Evolutionary conservation across 768 basidiomycete genomes (phyloP), one percentile per base, ranked within the genome.

Genomic region (Calvatia gigantea): DNA sequence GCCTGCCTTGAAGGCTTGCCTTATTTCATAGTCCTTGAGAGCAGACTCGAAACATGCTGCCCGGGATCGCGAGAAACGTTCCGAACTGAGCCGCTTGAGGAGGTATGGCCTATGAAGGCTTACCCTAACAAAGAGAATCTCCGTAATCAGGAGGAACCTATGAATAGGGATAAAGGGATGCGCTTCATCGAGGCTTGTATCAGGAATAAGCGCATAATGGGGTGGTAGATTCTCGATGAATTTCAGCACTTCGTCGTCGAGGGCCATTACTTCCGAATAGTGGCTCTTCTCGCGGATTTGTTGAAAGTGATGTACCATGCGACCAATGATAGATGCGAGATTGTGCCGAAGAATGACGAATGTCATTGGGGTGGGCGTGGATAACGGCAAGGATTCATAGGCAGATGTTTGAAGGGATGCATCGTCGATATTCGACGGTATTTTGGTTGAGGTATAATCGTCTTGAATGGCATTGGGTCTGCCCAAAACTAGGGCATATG

Each of bases 261-360:
- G 77, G 1, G 78, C 71, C 41, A 88, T 67, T 33, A 94, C 91
- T 66, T 96, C 93, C 25, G 84, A 80, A 68, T 96, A 96, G 62
- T 89, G 89, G 54, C 84, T 86, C 56, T 77, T 82, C 21, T 83
- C 82, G 41, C 84, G 80, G 31, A 94, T 84, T 72, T 89, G 87
- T 67, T 96, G 94, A 71, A 94, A 96, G 71, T 95, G 91, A 63
- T 94, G 91, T 37, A 92, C 91, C 65, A 97, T 92, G 29, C 85
- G 86, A 14, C 93, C 94, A 57, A 95, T 94, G 57, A 95, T 88
- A 33, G 78, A 74, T 28, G 92, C 90, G 17, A 97, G 78, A 29
- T 84, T 81, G 62, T 94, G 89, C 37, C 94, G 78, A 25, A 97
- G 77, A 58, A 96, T 92, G 31, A 92, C 85, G 66, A 91, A 96